Evolutionary conservation across 2,329 filamentous ascomycete species (phyloP).

Genomic region (Hypoxylon sp.): DNA sequence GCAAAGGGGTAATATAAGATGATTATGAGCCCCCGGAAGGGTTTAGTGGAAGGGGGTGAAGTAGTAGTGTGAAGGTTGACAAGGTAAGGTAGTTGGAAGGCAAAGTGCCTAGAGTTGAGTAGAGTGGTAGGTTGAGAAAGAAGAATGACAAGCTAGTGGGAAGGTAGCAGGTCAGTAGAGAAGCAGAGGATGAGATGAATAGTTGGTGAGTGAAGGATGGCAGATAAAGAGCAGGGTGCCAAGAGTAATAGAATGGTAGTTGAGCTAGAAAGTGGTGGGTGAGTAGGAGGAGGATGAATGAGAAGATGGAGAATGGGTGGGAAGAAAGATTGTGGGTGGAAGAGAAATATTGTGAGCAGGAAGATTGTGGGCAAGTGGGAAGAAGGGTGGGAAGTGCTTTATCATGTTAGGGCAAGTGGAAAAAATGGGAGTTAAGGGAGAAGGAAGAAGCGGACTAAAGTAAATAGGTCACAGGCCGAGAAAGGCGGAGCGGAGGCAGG

Average conservation of each 20-base stretch:
- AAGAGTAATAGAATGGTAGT: background rate
- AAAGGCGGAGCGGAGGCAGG: background rate
- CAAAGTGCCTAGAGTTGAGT: no score
- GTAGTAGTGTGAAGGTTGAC: no score
- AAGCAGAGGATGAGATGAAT: background rate
- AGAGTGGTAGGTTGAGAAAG: background rate
- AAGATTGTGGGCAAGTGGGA: background rate
- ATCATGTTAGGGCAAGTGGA: background rate
- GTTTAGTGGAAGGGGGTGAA: background rate
- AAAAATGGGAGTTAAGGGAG: background rate
- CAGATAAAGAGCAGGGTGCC: background rate
- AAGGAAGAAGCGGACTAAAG: background rate
- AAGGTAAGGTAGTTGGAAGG: no score
- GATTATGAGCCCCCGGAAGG: background rate
- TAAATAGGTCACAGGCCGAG: background rate
- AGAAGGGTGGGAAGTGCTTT: background rate
- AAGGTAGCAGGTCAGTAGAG: background rate
- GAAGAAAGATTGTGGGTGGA: background rate
- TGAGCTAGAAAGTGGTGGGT: background rate
- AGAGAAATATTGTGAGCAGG: background rate
- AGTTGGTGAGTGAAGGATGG: background rate
- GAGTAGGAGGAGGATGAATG: background rate
- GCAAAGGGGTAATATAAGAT: background rate
- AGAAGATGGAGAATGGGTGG: background rate
- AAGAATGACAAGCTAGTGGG: background rate